Evolutionary conservation across 2,329 filamentous ascomycete genomes (phyloP), one percentile per base, ranked within the genome.

Genomic region (Epichloe hybrida): DNA sequence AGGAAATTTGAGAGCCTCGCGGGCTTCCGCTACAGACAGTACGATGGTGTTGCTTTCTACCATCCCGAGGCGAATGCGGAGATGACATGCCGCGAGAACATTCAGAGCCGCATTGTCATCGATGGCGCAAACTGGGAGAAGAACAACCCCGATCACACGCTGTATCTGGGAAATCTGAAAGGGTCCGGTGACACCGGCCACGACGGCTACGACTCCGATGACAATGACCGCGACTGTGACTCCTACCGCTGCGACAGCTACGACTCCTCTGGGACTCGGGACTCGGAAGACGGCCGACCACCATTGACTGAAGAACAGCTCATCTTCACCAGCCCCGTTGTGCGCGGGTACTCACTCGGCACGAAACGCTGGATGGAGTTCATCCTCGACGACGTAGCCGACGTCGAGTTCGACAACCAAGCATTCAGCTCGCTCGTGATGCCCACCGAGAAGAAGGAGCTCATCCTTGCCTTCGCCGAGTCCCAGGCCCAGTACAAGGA

Each of bases 371-470:
- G 70, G 72, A 66, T 72, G 53, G 71, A 73, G 52, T 75, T 76
- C 54, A 73, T 66, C 54, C 63, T 77, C 46, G 71, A 75, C 43
- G 59, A 69, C 12, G 62, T 75, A 5, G 52, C 53, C 2, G 68
- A 72, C 36, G 71, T 77, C 45, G 53, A 63, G 39, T 79, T 74
- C 69, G 73, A 75, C 55, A 65, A 66, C 5, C 59, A 67, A 36
- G 74, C 73, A 7, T 79, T 78, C 49, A 61, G 67, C 39, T 69
- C 65, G 3, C 70, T 78, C 3, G 74, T 77, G 9, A 65, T 78
- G 23, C 70, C 72, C 0, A 56, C 66, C 1, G 71, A 71, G 34
- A 67, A 75, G 49, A 78, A 78, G 60, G 71, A 76, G 39, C 64
- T 78, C 9, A 70, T 77, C 55, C 65, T 71, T 6, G 71, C 72